Percentiles rank a stretch among this genome's conserved stretches.
Conservation (phyloP, 805 yeast genomes). For the Nakazawaea holstii region DNA sequence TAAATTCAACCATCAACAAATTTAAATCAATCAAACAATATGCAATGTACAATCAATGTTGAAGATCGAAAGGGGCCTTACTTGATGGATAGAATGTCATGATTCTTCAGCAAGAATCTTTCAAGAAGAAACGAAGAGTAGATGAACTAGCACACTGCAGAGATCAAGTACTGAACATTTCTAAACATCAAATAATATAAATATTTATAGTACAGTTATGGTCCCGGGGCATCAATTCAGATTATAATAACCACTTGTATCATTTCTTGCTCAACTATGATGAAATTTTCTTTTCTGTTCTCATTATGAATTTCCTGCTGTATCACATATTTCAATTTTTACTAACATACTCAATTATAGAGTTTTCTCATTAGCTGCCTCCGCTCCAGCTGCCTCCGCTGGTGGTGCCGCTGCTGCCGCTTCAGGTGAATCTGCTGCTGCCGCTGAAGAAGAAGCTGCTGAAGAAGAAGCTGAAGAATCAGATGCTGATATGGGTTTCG, state of each 20-base stretch:
- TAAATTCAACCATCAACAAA: no score
- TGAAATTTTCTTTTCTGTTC: no score
- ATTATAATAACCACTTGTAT: no score
- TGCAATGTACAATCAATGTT: no score
- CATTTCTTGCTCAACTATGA: no score
- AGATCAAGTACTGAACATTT: no score
- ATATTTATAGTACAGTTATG: no score
- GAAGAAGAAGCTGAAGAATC: conserved; percentile 51
- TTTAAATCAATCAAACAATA: no score
- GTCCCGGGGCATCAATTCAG: no score
- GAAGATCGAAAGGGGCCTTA: no score
- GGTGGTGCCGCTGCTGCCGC: conserved; percentile 59
- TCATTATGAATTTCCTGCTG: background rate
- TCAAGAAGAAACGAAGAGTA: background rate
- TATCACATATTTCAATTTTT: conserved; percentile 29
- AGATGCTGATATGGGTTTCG: conserved; percentile 92
- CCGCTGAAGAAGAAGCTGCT: conserved; percentile 55
- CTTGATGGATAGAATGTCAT: no score
- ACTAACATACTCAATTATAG: conserved; percentile 32
- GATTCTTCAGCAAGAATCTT: background rate
- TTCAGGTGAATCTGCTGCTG: conserved; percentile 53
- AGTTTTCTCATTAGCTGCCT: conserved; percentile 53
- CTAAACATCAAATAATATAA: no score
- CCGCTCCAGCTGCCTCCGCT: conserved; percentile 71
- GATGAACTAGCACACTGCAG: background rate